These are phyloP conservation scores for Caryopteris hybrid DNA, from an alignment of 305 asterid genomes.

Conservation along the genomic window DNA sequence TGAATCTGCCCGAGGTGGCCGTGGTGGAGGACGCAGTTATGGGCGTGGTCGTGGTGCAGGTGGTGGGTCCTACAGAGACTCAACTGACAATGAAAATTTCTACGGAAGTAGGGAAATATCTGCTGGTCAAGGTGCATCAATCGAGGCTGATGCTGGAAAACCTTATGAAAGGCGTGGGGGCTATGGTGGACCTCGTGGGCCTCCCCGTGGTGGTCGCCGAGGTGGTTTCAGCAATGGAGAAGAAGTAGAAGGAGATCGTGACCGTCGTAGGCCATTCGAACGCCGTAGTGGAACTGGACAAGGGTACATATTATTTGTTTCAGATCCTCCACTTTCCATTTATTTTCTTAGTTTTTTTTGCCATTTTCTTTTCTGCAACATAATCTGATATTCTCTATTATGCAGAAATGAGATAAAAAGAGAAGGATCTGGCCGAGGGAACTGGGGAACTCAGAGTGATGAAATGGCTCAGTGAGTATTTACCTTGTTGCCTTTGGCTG, in stretches of 20 bases:
- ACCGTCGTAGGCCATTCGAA: constrained; percentile 58
- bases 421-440: constrained; percentile 83
- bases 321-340: not conserved
- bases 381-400: not conserved
- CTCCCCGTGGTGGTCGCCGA: constrained; percentile 62
- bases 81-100: constrained; percentile 31
- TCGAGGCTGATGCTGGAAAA: constrained; percentile 47
- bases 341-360: not conserved
- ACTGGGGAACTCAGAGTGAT: constrained; percentile 81
- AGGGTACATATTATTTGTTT: constrained; percentile 40
- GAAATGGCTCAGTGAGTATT: constrained; percentile 65
- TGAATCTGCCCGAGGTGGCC: constrained; percentile 53
- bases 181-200: constrained; percentile 63
- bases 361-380: not conserved
- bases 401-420: constrained; percentile 66
- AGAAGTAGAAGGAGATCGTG: constrained; percentile 53
- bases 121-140: constrained; percentile 42
- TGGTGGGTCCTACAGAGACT: constrained; percentile 54
- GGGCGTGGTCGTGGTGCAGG: constrained; percentile 50
- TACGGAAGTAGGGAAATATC: constrained; percentile 48
- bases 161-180: constrained; percentile 72
- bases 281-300: constrained; percentile 79
- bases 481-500: not conserved
- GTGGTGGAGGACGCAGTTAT: constrained; percentile 52
- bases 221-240: constrained; percentile 76